These are phyloP conservation scores for Suhomyces yuchorum DNA, from an alignment of 1,139 yeast genomes.

Conservation along the genomic window DNA sequence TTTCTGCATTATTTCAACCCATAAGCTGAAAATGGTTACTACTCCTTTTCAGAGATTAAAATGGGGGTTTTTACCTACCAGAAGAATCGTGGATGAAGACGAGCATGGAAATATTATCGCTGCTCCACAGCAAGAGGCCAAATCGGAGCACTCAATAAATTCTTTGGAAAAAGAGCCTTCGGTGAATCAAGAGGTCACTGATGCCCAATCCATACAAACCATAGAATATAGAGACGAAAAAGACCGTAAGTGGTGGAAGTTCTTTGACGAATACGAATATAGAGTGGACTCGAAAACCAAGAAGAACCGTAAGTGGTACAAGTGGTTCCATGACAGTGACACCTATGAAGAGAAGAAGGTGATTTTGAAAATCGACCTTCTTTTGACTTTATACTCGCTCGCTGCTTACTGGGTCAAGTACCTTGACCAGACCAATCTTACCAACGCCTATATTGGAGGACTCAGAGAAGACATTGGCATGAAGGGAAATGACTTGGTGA, in stretches of 20 bases:
- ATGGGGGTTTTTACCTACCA: constrained; percentile 52
- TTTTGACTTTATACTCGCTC: constrained; percentile 60
- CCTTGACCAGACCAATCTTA: constrained; percentile 60
- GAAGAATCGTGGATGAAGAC: constrained; percentile 48
- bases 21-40: neutral
- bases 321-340: constrained; percentile 63
- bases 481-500: constrained; percentile 66
- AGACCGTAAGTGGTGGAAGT: constrained; percentile 63
- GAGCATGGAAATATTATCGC: constrained; percentile 10
- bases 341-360: constrained; percentile 57
- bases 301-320: constrained; percentile 53
- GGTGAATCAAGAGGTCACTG: constrained; percentile 1
- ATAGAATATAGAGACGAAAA: constrained; percentile 63
- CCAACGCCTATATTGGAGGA: constrained; percentile 71
- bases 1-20: neutral
- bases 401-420: constrained; percentile 73
- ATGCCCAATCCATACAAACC: constrained; percentile 4
- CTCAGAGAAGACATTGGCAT: constrained; percentile 60
- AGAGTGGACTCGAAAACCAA: constrained; percentile 42
- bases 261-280: constrained; percentile 64
- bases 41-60: constrained; percentile 36
- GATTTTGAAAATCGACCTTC: constrained; percentile 61
- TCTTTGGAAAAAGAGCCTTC: constrained; percentile 11
- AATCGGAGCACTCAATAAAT: constrained; percentile 9
- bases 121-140: constrained; percentile 10